These are phyloP conservation scores for Stylosanthes scabra DNA, from an alignment of 331 rosid genomes.

Conservation along the genomic window DNA sequence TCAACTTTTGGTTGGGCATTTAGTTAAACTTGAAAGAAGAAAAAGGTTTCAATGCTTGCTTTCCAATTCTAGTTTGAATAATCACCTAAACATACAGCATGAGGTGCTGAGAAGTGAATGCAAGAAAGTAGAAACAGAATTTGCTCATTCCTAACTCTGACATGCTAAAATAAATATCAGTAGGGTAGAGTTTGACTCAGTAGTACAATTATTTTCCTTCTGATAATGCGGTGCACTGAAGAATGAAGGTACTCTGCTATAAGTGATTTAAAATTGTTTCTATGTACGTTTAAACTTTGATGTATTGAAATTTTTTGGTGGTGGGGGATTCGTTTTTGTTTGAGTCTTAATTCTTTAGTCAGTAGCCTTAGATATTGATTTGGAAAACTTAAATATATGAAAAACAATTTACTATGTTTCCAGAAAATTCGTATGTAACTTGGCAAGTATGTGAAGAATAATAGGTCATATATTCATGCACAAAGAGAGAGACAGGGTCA, in stretches of 20 bases:
- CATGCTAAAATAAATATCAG: neutral
- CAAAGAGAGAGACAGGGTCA: too few relatives aligned
- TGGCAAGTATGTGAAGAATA: conserved; percentile 13
- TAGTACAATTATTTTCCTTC: neutral
- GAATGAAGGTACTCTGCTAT: conserved; percentile 23
- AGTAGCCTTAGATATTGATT: too few relatives aligned
- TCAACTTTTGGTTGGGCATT: too few relatives aligned
- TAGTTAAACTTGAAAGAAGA: too few relatives aligned
- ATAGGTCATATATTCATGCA: conserved; percentile 24
- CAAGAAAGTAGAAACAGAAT: neutral
- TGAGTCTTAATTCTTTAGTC: too few relatives aligned
- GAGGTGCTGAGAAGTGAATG: neutral
- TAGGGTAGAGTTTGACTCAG: neutral
- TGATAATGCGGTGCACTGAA: neutral
- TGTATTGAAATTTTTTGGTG: too few relatives aligned
- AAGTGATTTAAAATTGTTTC: neutral
- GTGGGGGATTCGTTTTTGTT: too few relatives aligned
- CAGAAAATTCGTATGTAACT: too few relatives aligned
- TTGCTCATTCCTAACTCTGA: conserved; percentile 11
- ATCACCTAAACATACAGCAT: neutral
- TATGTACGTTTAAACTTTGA: neutral
- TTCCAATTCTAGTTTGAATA: neutral
- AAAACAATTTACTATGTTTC: too few relatives aligned
- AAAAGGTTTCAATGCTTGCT: neutral
- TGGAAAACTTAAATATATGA: too few relatives aligned